phyloP scores from a whole-genome alignment of 768 basidiomycete genomes.

The Kondoa malvinella region DNA sequence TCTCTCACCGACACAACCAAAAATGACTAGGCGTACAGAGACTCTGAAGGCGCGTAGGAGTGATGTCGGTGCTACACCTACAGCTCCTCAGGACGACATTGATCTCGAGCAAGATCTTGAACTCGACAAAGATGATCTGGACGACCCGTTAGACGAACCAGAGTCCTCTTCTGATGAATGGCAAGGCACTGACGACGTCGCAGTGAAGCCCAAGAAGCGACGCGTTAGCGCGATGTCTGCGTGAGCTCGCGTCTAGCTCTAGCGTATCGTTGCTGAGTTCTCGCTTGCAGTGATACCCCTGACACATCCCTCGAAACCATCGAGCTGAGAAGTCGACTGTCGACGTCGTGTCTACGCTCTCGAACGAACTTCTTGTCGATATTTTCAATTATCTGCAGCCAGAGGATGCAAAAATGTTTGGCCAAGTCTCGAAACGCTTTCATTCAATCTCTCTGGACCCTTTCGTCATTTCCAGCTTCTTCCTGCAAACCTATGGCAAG shows the following conservation, averaged over 20 bases:
- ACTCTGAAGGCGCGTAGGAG: not conserved
- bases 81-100: not conserved
- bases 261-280: no score
- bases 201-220: no score
- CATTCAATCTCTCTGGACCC: not conserved
- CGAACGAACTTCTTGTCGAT: not conserved
- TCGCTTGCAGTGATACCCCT: no score
- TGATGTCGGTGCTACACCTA: not conserved
- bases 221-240: no score
- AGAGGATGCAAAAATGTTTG: not conserved
- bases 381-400: not conserved
- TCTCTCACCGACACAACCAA: no score
- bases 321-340: no score
- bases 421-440: not conserved
- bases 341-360: not conserved
- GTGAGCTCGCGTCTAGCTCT: no score
- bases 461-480: not conserved
- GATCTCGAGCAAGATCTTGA: not conserved
- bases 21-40: not conserved
- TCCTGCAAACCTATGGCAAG: not conserved
- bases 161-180: no score
- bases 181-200: no score
- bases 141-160: not conserved
- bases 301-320: no score
- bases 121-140: not conserved